These are phyloP conservation scores for Pythium apleroticum DNA, from an alignment of 352 stramenopile genomes.

Conservation along the genomic window DNA sequence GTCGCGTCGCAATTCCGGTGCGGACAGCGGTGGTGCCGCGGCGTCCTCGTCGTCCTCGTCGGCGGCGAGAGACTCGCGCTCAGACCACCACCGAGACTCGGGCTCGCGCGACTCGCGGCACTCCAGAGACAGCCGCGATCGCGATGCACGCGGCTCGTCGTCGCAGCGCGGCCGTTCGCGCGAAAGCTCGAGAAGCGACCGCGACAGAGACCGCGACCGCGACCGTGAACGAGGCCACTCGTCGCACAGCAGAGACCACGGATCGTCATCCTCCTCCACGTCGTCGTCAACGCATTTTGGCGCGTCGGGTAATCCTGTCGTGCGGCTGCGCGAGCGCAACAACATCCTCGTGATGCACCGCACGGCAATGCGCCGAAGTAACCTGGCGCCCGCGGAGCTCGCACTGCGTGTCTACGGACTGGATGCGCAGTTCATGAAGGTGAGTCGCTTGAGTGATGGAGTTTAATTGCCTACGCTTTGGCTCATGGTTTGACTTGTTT, in stretches of 20 bases:
- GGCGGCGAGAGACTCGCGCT: slow-evolving; percentile 23
- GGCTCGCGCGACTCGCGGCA: slow-evolving; percentile 24
- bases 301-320: slow-evolving; percentile 44
- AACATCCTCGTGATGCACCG: slow-evolving; percentile 81
- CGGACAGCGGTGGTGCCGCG: slow-evolving; percentile 1
- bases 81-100: slow-evolving; percentile 32
- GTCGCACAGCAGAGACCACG: slow-evolving; percentile 27
- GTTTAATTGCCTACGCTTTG: not conserved
- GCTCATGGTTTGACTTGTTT: not conserved
- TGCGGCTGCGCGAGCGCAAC: slow-evolving; percentile 63
- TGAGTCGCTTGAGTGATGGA: slow-evolving; percentile 24
- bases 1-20: slow-evolving; percentile 45
- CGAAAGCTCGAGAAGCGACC: slow-evolving; percentile 19
- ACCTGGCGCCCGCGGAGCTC: slow-evolving; percentile 47
- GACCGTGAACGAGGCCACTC: slow-evolving; percentile 4
- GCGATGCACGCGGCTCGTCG: slow-evolving; percentile 19
- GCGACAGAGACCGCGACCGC: slow-evolving; percentile 29
- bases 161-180: slow-evolving; percentile 23
- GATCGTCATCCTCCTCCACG: slow-evolving; percentile 25
- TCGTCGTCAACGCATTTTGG: slow-evolving; percentile 43
- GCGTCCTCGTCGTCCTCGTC: slow-evolving; percentile 6
- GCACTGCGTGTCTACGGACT: slow-evolving; percentile 64
- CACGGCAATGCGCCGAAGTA: slow-evolving; percentile 43
- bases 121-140: slow-evolving; percentile 20
- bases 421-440: slow-evolving; percentile 75